Evolutionary conservation across 2,329 filamentous ascomycete species (phyloP), one percentile per base, ranked within the genome.

Genomic region (Albifimbria verrucaria): DNA sequence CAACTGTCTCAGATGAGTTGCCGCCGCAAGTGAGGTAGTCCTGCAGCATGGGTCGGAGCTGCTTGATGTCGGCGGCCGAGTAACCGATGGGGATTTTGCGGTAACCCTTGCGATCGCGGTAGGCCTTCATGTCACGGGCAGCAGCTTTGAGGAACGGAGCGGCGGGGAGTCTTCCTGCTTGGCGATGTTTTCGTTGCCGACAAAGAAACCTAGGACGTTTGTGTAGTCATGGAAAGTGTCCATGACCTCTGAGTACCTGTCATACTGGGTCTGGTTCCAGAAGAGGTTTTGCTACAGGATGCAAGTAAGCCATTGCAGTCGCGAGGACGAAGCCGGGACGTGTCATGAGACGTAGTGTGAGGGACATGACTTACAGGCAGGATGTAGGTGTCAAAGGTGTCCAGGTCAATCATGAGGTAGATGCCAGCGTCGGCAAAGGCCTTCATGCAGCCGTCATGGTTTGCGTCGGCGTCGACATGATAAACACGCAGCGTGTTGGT

Each of bases 401-500:
- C 92, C 55, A 96, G 78, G 69, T 96, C 92, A 48, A 95, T 80
- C 67, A 93, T 86, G 51, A 91, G 72, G 68, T 96, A 95, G 68
- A 96, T 93, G 53, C 89, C 89, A 42, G 85, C 88, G 62, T 91
- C 83, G 12, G 83, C 85, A 67, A 96, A 90, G 2, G 85, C 86
- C 51, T 78, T 78, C 90, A 96, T 95, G 74, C 91, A 96, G 20
- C 79, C 86, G 53, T 82, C 78, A 70, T 96, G 92, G 67, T 93
- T 76, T 26, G 74, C 83, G 3, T 72, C 68, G 2, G 89, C 75
- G 62, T 95, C 87, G 56, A 96, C 90, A 65, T 96, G 90, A 71
- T 96, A 96, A 54, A 94, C 88, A 53, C 92, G 89, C 64, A 96
- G 91, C 25, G 88, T 80, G 68, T 96, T 96, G 67, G 88, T 83